A percentile compares a stretch with the other conserved stretches of the same genome.
Conservation (phyloP, 495 filamentous ascomycete species). For the Neurospora africana region DNA sequence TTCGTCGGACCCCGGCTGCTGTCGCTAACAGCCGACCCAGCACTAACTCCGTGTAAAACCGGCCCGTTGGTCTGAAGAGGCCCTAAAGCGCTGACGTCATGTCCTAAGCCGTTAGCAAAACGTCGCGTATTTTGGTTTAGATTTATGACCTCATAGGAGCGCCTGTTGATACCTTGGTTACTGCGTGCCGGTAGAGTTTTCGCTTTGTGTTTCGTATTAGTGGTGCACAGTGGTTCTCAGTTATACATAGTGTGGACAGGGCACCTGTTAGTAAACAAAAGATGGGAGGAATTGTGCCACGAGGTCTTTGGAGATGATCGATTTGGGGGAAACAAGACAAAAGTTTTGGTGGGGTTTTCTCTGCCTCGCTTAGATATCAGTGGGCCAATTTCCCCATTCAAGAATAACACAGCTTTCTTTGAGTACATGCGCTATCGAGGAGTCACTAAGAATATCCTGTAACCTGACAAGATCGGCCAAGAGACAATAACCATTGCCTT, state of each 20-base stretch:
- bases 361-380: too few species aligned
- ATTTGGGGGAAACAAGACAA: background rate
- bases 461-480: background rate
- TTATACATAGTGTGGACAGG: background rate
- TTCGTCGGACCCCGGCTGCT: background rate
- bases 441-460: background rate
- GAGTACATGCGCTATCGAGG: background rate
- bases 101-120: background rate
- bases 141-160: background rate
- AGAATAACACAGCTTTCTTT: too few species aligned
- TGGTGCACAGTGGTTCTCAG: background rate
- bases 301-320: background rate
- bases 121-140: background rate
- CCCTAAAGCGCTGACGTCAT: background rate
- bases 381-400: too few species aligned
- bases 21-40: background rate
- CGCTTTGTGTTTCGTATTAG: background rate
- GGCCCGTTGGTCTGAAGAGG: background rate
- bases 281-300: background rate
- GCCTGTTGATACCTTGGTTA: background rate
- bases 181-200: background rate
- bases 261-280: background rate
- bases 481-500: background rate
- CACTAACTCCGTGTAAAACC: background rate
- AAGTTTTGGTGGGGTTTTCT: background rate